phyloP scores from a whole-genome alignment of 2,329 filamentous ascomycete genomes.

The Xenosphaeropsis pyriputrescens region DNA sequence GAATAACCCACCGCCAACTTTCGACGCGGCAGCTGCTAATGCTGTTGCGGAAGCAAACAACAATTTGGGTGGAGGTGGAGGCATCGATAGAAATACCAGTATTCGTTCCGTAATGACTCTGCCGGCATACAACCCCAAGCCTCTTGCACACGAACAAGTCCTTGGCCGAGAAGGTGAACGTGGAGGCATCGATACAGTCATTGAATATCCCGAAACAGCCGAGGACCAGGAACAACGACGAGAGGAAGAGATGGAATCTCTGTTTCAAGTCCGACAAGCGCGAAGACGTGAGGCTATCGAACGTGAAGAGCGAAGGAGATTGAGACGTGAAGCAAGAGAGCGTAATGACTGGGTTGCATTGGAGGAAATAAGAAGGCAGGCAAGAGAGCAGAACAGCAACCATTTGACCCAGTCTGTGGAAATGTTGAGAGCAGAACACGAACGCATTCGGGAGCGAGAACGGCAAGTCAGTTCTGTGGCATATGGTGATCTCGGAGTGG shows the following conservation, averaged over 20 bases:
- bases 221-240: conserved; percentile 67
- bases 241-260: conserved; percentile 81
- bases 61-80: conserved; percentile 9
- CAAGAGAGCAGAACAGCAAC: conserved; percentile 32
- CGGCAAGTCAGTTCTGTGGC: conserved; percentile 60
- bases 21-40: conserved; percentile 1
- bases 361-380: conserved; percentile 42
- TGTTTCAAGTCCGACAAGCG: conserved; percentile 78
- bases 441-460: conserved; percentile 41
- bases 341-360: conserved; percentile 56
- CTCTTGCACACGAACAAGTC: conserved; percentile 65
- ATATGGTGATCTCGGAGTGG: conserved; percentile 64
- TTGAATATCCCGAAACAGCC: conserved; percentile 68
- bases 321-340: conserved; percentile 56
- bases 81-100: conserved; percentile 69
- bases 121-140: conserved; percentile 64
- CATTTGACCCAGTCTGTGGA: conserved; percentile 17
- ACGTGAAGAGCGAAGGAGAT: conserved; percentile 58
- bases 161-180: conserved; percentile 83
- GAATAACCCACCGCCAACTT: conserved; percentile 4
- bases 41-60: conserved; percentile 1
- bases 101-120: conserved; percentile 90
- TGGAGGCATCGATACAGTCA: conserved; percentile 77
- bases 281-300: conserved; percentile 63
- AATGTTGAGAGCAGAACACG: conserved; percentile 34